Conservation (phyloP, 169 alveolate species). For the Plasmodium vinckei region DNA sequence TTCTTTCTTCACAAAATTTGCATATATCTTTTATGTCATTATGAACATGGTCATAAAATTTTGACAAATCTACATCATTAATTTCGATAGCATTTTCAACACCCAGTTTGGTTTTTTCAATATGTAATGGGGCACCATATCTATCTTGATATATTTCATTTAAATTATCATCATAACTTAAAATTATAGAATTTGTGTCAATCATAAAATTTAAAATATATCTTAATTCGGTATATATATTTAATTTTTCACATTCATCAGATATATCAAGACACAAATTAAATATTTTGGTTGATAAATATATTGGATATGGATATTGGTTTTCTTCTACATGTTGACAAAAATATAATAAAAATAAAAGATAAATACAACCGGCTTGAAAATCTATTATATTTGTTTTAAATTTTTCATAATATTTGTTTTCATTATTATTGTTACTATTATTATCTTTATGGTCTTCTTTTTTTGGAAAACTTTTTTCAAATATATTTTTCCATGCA, state of each 20-base stretch:
- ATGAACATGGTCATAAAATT: constrained; percentile 14
- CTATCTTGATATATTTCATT: constrained; percentile 54
- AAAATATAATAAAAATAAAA: constrained; percentile 62
- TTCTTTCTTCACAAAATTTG: constrained; percentile 38
- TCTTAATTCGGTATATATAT: constrained; percentile 45
- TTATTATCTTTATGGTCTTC: not conserved
- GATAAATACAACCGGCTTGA: constrained; percentile 68
- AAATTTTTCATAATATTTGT: constrained; percentile 19
- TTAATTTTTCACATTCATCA: constrained; percentile 48
- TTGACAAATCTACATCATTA: constrained; percentile 28
- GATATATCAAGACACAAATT: constrained; percentile 41
- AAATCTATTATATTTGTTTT: constrained; percentile 25
- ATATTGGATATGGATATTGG: constrained; percentile 42
- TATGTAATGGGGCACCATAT: constrained; percentile 66
- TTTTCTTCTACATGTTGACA: constrained; percentile 53
- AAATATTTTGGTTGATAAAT: constrained; percentile 17
- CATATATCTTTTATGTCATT: constrained; percentile 32
- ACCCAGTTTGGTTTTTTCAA: constrained; percentile 41
- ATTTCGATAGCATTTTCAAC: constrained; percentile 50
- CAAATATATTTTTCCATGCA: constrained; percentile 64
- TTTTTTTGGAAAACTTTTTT: constrained; percentile 31
- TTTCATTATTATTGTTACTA: not conserved
- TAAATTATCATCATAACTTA: constrained; percentile 39
- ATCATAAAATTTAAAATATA: constrained; percentile 61
- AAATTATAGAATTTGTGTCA: constrained; percentile 61